Evolutionary conservation across 805 yeast species (phyloP), one percentile per base, ranked within the genome.

Genomic region (Candida mattraensis): DNA sequence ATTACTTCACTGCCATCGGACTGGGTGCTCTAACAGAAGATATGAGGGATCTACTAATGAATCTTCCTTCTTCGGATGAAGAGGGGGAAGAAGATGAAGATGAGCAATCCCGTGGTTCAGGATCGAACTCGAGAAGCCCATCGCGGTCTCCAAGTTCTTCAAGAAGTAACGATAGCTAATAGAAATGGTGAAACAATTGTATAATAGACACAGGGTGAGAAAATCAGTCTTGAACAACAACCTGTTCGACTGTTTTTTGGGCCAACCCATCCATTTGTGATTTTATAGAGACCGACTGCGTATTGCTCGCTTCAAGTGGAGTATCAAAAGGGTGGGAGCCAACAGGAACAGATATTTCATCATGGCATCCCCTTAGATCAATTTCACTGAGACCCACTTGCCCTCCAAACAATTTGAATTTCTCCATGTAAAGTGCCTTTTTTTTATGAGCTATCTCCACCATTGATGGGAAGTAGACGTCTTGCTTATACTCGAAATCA

Each of bases 1-100:
- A 91, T 54, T 91, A 72, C 56, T 91, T 91, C 60, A 91, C 97
- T 0, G 96, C 97, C 1, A 87, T 91, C 43, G 94, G 94, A 0
- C 58, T 91, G 31, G 97, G 97, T 28, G 70, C 73, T 2, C 56
- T 91, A 39, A 89, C 98, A 0, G 95, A 87, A 24, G 74, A 66
- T 1, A 83, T 89, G 94, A 74, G 98, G 61, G 71, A 66, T 4
- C 33, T 28, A 2, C 42, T 58, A 16, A 35, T 49, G 27, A 37
- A 40, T 11, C 25, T 58, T 17, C 58, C 60, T 16, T 35, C 50
- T 3, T 53, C 50, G 11, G 44, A 44, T 10, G 52, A 47, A 25
- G 29, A 16, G 5, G 27, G 13, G 9, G 32, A 25, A 13, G 24
- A 16, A 12, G 15, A 12, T 18, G 24, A 27, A n/a, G n/a, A n/a